Evolutionary conservation across 1,284 basidiomycete genomes (phyloP).

Genomic region (Trichosporon asahii): DNA sequence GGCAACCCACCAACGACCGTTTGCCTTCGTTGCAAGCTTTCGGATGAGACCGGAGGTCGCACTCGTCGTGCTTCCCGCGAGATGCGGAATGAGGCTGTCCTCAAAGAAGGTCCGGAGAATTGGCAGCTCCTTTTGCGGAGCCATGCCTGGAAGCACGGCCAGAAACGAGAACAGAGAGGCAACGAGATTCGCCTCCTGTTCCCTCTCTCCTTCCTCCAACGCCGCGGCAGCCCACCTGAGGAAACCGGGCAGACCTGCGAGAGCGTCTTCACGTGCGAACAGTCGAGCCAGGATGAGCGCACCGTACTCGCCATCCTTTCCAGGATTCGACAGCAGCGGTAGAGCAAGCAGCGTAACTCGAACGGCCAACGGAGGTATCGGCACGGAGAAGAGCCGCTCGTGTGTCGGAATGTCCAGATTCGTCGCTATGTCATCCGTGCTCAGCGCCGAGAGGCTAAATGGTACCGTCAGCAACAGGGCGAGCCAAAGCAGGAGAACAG

Average conservation of each 20-base stretch:
- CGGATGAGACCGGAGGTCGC: slow-evolving; percentile 43
- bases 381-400: slow-evolving; percentile 59
- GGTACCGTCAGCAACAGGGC: slow-evolving; percentile 91
- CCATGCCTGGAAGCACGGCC: slow-evolving; percentile 40
- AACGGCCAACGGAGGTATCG: slow-evolving; percentile 64
- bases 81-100: slow-evolving; percentile 37
- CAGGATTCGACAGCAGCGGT: slow-evolving; percentile 44
- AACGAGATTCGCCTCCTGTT: slow-evolving; percentile 39
- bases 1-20: slow-evolving; percentile 49
- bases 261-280: slow-evolving; percentile 46
- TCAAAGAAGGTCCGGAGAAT: slow-evolving; percentile 30
- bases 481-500: slow-evolving; percentile 85
- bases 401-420: slow-evolving; percentile 66
- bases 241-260: slow-evolving; percentile 37
- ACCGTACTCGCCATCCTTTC: slow-evolving; percentile 47
- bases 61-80: slow-evolving; percentile 42
- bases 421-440: slow-evolving; percentile 13
- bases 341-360: slow-evolving; percentile 52
- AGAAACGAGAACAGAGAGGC: slow-evolving; percentile 41
- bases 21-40: slow-evolving; percentile 48
- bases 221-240: slow-evolving; percentile 38
- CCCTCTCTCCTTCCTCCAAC: slow-evolving; percentile 38
- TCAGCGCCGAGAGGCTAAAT: slow-evolving; percentile 79
- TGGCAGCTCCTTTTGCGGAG: slow-evolving; percentile 40
- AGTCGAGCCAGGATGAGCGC: slow-evolving; percentile 47